Percentiles rank a stretch among this genome's conserved stretches.
Evolutionary conservation across 345 rosid species (phyloP).

Genomic region (Eucalyptus curtisii): DNA sequence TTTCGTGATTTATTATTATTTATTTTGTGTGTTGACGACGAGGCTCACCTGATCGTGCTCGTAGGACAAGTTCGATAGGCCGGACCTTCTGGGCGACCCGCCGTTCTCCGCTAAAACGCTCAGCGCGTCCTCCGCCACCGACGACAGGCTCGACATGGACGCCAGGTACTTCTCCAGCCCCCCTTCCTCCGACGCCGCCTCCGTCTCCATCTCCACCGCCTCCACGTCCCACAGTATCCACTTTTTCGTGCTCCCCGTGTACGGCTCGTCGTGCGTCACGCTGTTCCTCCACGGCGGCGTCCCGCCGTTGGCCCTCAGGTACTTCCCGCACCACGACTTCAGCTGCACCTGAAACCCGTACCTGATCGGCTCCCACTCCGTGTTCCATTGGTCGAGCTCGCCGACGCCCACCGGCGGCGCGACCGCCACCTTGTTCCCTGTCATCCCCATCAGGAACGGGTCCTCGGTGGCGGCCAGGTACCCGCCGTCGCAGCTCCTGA

Average conservation of each 20-base stretch:
- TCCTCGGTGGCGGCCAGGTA: conserved; percentile 62
- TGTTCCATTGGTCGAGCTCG: conserved; percentile 27
- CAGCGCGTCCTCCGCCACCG: conserved; percentile 14
- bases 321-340: conserved; percentile 60
- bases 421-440: conserved; percentile 59
- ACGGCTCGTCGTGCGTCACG: conserved; percentile 79
- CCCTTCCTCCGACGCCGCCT: background rate
- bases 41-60: background rate
- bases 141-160: conserved; percentile 50
- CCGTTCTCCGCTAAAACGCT: conserved; percentile 1
- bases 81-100: background rate
- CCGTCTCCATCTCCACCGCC: conserved; percentile 17
- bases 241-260: conserved; percentile 30
- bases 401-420: conserved; percentile 25
- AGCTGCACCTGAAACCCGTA: conserved; percentile 41
- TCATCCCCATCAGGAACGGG: conserved; percentile 74
- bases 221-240: conserved; percentile 90
- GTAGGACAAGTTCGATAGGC: background rate
- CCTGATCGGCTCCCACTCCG: conserved; percentile 35
- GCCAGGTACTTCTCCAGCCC: conserved; percentile 38
- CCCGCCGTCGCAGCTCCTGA: conserved; percentile 43
- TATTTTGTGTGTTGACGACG: background rate
- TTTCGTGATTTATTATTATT: background rate
- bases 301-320: conserved; percentile 76
- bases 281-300: conserved; percentile 91